Conservation (phyloP, 495 filamentous ascomycete genomes). For the Tuber calosporum region DNA sequence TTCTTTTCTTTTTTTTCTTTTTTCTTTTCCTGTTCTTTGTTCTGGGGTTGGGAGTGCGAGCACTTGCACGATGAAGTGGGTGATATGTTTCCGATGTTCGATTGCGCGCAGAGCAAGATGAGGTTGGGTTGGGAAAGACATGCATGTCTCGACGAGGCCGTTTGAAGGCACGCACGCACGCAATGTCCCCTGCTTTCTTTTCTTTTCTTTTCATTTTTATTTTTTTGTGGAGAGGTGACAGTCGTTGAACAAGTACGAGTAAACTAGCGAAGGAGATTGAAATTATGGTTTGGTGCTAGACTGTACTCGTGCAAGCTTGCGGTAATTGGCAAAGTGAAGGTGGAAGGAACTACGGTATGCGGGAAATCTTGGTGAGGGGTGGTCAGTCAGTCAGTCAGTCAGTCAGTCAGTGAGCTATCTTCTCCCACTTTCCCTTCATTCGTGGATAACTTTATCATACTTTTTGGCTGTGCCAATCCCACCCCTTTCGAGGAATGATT, state of each 20-base stretch:
- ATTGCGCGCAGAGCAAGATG: background rate
- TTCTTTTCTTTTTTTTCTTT: too few species aligned
- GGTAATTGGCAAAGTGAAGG: background rate
- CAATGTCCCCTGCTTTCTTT: too few species aligned
- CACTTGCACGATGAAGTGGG: background rate
- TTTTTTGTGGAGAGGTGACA: too few species aligned
- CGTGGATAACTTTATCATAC: background rate
- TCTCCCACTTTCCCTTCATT: background rate
- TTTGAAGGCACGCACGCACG: background rate
- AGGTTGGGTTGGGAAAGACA: background rate
- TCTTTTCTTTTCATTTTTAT: too few species aligned
- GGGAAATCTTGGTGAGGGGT: background rate
- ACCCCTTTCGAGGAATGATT: background rate
- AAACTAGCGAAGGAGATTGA: background rate
- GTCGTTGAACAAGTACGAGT: background rate
- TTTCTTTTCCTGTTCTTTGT: background rate
- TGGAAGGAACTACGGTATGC: background rate
- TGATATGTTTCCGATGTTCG: background rate
- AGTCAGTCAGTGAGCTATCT: background rate
- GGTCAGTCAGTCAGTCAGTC: too few species aligned
- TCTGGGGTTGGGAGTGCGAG: background rate
- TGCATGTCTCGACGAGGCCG: background rate
- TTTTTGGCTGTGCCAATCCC: background rate
- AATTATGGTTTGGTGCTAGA: background rate
- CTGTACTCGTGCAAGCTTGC: background rate